Evolutionary conservation across 306 rosid genomes (phyloP), one percentile per base, ranked within the genome.

Genomic region (Casuarina equisetifolia): DNA sequence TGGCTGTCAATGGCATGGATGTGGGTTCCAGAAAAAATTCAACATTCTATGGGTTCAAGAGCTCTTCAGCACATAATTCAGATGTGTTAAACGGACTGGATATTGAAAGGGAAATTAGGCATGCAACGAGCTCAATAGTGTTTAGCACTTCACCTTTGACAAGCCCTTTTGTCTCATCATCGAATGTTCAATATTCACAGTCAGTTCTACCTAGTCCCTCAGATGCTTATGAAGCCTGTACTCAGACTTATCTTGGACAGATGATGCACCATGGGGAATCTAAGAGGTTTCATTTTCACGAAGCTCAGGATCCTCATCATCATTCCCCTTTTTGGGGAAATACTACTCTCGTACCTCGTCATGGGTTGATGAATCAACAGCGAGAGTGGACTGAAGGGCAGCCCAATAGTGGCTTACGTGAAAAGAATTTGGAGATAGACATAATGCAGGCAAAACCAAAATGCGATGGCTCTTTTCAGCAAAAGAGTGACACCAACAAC

Each of bases 1-100:
- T 89, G 50, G 97, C 97, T 81, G 93, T 91, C 74, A 91, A 91
- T 83, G 92, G 97, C 66, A 88, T 89, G 88, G 92, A 87, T 79
- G 74, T 85, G 52, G 90, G 83, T 59, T 83, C 88, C 11, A 89
- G 97, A 79, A 86, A 83, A 76, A 78, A 43, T 72, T 86, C 83
- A n/a, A 81, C 61, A 62, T 72, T 74, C 72, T 82, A 71, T 74
- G 89, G 86, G 70, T 75, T 85, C 42, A 84, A 69, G 12, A 76
- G 82, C 85, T 77, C 85, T 49, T 79, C 86, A 49, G 85, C 83
- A 38, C 87, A 86, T 80, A 83, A 78, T 59, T 67, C 86, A 43
- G 75, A 67, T 11, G 89, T 77, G 72, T 66, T 83, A 44, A 87
- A 84, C 19, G 45, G 82, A 78, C 87, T 79, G 58, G 82, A 68